Evolutionary conservation across 768 basidiomycete species (phyloP), one percentile per base, ranked within the genome.

Genomic region (Psilocybe cyanescens): DNA sequence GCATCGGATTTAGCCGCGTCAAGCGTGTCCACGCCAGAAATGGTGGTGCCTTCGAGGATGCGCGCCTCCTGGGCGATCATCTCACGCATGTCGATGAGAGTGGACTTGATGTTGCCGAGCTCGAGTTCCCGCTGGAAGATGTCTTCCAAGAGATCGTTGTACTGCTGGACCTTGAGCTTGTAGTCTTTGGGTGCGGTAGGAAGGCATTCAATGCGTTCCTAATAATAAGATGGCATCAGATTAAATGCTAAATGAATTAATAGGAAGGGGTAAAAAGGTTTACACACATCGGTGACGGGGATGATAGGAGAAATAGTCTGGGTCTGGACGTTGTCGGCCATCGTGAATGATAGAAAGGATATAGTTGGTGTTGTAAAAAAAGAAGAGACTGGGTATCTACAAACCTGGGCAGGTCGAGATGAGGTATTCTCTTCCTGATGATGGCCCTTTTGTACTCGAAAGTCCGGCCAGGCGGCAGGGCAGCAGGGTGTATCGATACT

Each of bases 71-170:
- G 71, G 59, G 68, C 67, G 61, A 76, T 75, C 61, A 72, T 68
- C 63, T 64, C 52, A 53, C 71, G 73, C 72, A 74, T 76, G 64
- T 71, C 69, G 55, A 68, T 62, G 30, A 76, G 69, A 5, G 69
- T 56, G 51, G 67, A 71, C 56, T 74, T 73, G 63, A 74, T 70
- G 55, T 65, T 70, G 52, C 64, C 65, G 45, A 76, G 71, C 65
- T 76, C 75, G 60, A 74, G 66, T 52, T 74, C 72, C 64, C 73
- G 75, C 61, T 74, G 67, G 66, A 70, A 75, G 67, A 75, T 67
- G 59, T 72, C 73, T 60, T 75, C 74, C 39, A 76, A 71, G 35
- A 75, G 69, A 12, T 75, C 72, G 62, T 76, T 76, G 68, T 74
- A 74, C 31, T 62, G 51, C 51, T 68, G 66, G 59, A 76, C 67